Evolutionary conservation across 1,139 yeast genomes (phyloP).

Genomic region (Kodamaea fungicola): DNA sequence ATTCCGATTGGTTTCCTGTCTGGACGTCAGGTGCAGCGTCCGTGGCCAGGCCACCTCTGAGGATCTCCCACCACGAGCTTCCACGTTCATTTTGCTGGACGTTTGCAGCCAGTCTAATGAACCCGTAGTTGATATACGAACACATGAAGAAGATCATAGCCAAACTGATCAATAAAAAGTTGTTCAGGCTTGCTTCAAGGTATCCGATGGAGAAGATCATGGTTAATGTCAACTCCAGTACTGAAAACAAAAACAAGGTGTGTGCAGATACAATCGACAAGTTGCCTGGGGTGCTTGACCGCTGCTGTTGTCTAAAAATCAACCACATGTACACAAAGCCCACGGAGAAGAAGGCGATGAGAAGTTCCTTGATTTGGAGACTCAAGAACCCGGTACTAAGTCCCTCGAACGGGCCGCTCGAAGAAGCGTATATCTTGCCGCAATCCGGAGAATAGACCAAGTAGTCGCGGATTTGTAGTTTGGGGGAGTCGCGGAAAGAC

Average conservation of each 20-base stretch:
- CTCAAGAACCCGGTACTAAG: slow-evolving; percentile 51
- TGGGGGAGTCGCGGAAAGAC: slow-evolving; percentile 41
- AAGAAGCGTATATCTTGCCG: slow-evolving; percentile 52
- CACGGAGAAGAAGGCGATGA: slow-evolving; percentile 47
- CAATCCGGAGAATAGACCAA: slow-evolving; percentile 87
- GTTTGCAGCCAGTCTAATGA: slow-evolving; percentile 63
- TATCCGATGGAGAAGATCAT: slow-evolving; percentile 50
- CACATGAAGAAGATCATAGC: slow-evolving; percentile 34
- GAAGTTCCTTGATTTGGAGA: slow-evolving; percentile 38
- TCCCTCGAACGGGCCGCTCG: slow-evolving; percentile 44
- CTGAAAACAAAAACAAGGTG: slow-evolving; percentile 57
- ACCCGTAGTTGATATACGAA: slow-evolving; percentile 16
- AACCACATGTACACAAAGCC: slow-evolving; percentile 30
- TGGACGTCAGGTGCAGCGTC: slow-evolving; percentile 6
- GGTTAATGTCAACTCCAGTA: slow-evolving; percentile 71
- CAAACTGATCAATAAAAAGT: slow-evolving; percentile 56
- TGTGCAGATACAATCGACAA: slow-evolving; percentile 39
- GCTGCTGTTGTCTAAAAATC: slow-evolving; percentile 59
- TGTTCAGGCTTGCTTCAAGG: slow-evolving; percentile 36
- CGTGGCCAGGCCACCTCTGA: slow-evolving; percentile 39
- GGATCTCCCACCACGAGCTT: slow-evolving; percentile 61
- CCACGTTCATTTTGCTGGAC: slow-evolving; percentile 75
- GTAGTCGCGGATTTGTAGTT: slow-evolving; percentile 50
- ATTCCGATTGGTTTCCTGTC: background rate
- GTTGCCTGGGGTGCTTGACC: slow-evolving; percentile 75